Conservation (phyloP, 441 rosid genomes). For the Codiaeum variegatum region DNA sequence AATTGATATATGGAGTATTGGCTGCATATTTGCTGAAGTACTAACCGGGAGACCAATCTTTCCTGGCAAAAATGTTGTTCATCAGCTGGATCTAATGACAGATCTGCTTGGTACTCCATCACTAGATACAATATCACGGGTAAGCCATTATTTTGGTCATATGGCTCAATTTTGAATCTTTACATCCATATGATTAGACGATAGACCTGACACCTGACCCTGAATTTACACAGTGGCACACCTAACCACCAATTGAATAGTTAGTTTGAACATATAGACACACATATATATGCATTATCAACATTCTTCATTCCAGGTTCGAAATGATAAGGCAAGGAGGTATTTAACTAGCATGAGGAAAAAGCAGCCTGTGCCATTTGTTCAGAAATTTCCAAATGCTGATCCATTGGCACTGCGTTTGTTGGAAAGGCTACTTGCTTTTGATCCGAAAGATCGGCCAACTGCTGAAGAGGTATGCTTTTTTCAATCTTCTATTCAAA, state of each 20-base stretch:
- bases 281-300: not conserved
- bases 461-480: conserved; percentile 78
- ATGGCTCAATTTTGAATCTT: not conserved
- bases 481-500: not conserved
- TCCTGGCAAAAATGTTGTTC: conserved; percentile 92
- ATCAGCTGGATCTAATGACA: conserved; percentile 86
- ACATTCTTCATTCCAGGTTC: conserved; percentile 47
- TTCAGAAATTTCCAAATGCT: conserved; percentile 75
- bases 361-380: conserved; percentile 65
- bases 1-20: conserved; percentile 94
- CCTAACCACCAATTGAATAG: not conserved
- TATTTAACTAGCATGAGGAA: conserved; percentile 93
- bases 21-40: conserved; percentile 96
- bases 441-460: conserved; percentile 91
- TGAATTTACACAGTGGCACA: not conserved
- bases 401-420: conserved; percentile 74
- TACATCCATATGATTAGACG: not conserved
- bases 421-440: conserved; percentile 79
- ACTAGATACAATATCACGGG: conserved; percentile 80
- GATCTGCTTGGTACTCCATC: conserved; percentile 94
- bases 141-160: conserved; percentile 25
- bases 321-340: conserved; percentile 91
- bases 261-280: not conserved
- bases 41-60: conserved; percentile 79
- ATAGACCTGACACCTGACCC: not conserved